Evolutionary conservation across 768 basidiomycete species (phyloP).

Genomic region (Brasilioporus rufonigricans): DNA sequence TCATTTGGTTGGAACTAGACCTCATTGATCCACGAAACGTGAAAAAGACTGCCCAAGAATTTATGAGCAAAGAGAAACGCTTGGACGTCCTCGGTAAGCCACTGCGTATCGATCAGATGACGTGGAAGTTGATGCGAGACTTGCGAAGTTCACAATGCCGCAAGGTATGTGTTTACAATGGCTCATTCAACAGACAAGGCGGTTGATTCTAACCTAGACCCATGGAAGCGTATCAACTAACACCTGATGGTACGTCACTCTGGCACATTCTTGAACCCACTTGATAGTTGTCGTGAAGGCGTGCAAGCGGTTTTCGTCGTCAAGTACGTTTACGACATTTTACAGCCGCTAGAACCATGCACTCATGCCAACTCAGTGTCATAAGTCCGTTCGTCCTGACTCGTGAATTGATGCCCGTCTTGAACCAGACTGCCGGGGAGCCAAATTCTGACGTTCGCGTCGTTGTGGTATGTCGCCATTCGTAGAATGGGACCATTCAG

Average conservation of each 20-base stretch:
- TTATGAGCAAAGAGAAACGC: slow-evolving; percentile 47
- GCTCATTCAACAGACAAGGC: background rate
- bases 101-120: background rate
- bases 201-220: slow-evolving; percentile 17
- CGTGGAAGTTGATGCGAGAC: background rate
- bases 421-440: slow-evolving; percentile 47
- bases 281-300: slow-evolving; percentile 26
- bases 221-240: slow-evolving; percentile 18
- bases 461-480: slow-evolving; percentile 45
- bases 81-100: slow-evolving; percentile 52
- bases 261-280: background rate
- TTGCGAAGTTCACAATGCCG: slow-evolving; percentile 55
- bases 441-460: slow-evolving; percentile 57
- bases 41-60: slow-evolving; percentile 47
- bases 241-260: slow-evolving; percentile 26
- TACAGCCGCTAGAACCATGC: background rate
- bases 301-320: slow-evolving; percentile 39
- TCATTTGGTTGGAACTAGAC: slow-evolving; percentile 52
- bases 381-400: slow-evolving; percentile 58
- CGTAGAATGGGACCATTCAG: background rate
- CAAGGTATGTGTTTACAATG: slow-evolving; percentile 33
- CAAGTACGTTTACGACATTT: slow-evolving; percentile 35
- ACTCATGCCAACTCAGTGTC: slow-evolving; percentile 31
- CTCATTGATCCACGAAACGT: slow-evolving; percentile 46
- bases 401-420: slow-evolving; percentile 48